A percentile compares a stretch with the other conserved stretches of the same genome.
These are phyloP conservation scores for Dimocarpus longan DNA, from an alignment of 345 rosid genomes.

Conservation along the genomic window DNA sequence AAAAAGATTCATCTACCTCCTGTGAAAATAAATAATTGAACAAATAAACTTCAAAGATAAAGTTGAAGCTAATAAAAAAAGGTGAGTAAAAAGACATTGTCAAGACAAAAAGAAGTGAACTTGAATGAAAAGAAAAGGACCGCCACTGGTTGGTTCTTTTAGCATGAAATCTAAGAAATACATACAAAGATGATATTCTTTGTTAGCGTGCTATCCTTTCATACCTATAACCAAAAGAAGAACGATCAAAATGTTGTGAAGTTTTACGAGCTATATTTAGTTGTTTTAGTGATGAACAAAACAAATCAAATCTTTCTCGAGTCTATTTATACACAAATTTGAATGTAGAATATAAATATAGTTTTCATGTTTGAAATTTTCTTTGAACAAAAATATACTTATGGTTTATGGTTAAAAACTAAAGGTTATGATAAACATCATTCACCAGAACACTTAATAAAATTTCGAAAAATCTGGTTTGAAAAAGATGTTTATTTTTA, in stretches of 20 bases:
- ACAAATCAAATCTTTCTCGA: not conserved
- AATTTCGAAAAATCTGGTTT: too few species aligned
- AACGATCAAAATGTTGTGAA: not conserved
- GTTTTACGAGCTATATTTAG: not conserved
- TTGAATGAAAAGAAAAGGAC: not conserved
- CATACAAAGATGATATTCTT: not conserved
- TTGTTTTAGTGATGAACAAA: conserved; percentile 1
- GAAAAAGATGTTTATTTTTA: not conserved
- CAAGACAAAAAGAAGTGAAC: too few species aligned
- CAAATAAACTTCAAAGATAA: too few species aligned
- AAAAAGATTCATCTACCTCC: too few species aligned
- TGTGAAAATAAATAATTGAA: too few species aligned
- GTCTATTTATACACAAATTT: not conserved
- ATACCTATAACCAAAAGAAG: not conserved
- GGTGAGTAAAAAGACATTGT: too few species aligned
- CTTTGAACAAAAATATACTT: not conserved
- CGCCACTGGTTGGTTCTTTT: not conserved
- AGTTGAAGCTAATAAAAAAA: too few species aligned
- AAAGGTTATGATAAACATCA: too few species aligned
- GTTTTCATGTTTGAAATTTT: not conserved
- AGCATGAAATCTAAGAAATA: not conserved
- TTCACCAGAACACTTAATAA: too few species aligned
- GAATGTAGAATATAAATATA: too few species aligned
- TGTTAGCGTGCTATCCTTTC: not conserved
- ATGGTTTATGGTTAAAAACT: too few species aligned